Conservation (phyloP, 2,329 filamentous ascomycete genomes). For the Coniochaeta sp. region DNA sequence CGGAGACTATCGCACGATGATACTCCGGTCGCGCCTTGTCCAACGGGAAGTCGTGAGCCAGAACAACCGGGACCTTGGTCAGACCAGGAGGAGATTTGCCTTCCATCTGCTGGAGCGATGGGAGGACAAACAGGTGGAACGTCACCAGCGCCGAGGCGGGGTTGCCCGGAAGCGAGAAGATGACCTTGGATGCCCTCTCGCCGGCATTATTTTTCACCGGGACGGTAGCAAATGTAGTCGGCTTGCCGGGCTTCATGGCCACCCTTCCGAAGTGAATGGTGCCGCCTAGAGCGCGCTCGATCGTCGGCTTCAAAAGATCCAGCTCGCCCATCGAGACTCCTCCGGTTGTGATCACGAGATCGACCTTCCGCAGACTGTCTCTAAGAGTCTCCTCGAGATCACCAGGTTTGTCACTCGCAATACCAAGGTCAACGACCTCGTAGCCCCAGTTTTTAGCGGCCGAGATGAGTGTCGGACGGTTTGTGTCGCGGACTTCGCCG, state of each 20-base stretch:
- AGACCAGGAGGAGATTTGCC: constrained; percentile 64
- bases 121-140: constrained; percentile 88
- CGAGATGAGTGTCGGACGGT: constrained; percentile 78
- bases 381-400: constrained; percentile 72
- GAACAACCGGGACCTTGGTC: constrained; percentile 60
- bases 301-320: constrained; percentile 91
- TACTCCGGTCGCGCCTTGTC: constrained; percentile 80
- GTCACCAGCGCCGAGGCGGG: constrained; percentile 90
- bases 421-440: constrained; percentile 75
- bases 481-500: constrained; percentile 90
- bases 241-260: constrained; percentile 96
- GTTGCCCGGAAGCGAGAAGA: constrained; percentile 92
- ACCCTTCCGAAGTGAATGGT: constrained; percentile 96
- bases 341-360: constrained; percentile 84
- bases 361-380: constrained; percentile 62
- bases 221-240: constrained; percentile 91
- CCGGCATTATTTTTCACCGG: constrained; percentile 55
- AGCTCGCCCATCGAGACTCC: constrained; percentile 98
- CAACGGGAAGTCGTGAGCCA: constrained; percentile 65
- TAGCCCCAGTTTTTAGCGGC: constrained; percentile 70
- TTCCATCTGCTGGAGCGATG: constrained; percentile 68
- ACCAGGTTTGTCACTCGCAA: constrained; percentile 66
- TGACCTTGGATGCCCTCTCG: constrained; percentile 54
- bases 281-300: constrained; percentile 82
- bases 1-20: constrained; percentile 71